Base-by-base conservation (phyloP, 2,329 filamentous ascomycete species). In the Shiraia bambusicola region DNA sequence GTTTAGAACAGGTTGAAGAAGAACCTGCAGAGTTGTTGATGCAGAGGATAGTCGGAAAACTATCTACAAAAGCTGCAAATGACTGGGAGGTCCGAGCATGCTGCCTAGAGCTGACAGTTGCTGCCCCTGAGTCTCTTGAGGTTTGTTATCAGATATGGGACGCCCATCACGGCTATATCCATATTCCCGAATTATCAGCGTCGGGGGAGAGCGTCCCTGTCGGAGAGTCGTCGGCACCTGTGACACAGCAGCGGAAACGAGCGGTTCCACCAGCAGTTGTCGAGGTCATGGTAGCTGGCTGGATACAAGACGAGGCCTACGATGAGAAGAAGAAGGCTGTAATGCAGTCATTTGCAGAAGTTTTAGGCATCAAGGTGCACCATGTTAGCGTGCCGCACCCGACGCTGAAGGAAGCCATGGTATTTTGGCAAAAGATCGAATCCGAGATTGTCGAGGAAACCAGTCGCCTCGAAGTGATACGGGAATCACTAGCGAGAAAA, bases 201-300 rank as follows among this genome's bases (percentile, higher is more conserved):
- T 31, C 32, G 11, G 14, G 12, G 8, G 16, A 14, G 16, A 29
- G 19, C 27, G 26, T 3, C 24, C 10, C 13, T 26, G 14, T 10
- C 24, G 25, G n/a, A 25, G n/a, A 15, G 6, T 12, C 24, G 13
- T 11, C 12, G 16, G 11, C 14, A 32, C 10, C 14, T 15, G 19
- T 30, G 4, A 1, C 28, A 12, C 24, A 11, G 12, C n/a, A 11
- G 3, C 10, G 14, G 14, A 41, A 31, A 37, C 15, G 36, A 10
- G 16, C 42, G 5, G 40, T 58, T 4, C 52, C 60, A 9, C 16
- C 16, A 1, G 39, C 45, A 3, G 56, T 66, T 3, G 41, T 46
- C 5, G 59, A 65, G 28, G 54, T 60, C 7, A 50, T 56, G 34
- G 38, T 66, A 3, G 50, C 59, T 12, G 59, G 60, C 1, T 64